A percentile compares a stretch with the other conserved stretches of the same genome.
phyloP scores from a whole-genome alignment of 768 basidiomycete genomes.

The Roridomyces roridus region DNA sequence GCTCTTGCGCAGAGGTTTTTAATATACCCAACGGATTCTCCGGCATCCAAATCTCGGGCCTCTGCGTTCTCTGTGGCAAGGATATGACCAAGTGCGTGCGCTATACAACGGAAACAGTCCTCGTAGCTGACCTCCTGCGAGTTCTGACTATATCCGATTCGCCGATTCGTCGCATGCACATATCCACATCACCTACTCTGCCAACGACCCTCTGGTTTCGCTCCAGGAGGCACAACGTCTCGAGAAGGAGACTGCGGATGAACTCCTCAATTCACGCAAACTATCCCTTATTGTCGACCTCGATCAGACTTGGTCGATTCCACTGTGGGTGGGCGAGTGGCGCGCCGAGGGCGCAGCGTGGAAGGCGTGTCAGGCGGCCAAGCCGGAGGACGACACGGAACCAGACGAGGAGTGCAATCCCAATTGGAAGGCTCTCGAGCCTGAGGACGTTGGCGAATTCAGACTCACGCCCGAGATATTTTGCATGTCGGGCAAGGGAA shows the following conservation, averaged over 20 bases:
- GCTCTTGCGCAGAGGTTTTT: too few species aligned
- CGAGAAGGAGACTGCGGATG: constrained; percentile 81
- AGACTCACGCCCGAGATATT: constrained; percentile 83
- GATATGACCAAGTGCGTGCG: constrained; percentile 86
- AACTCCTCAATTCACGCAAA: constrained; percentile 75
- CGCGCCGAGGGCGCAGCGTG: constrained; percentile 83
- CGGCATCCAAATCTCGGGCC: constrained; percentile 88
- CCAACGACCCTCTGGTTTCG: constrained; percentile 89
- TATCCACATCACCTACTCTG: constrained; percentile 94
- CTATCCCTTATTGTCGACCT: constrained; percentile 97
- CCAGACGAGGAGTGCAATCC: constrained; percentile 80
- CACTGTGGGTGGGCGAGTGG: constrained; percentile 98
- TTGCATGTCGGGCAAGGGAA: constrained; percentile 57
- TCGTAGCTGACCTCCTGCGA: constrained; percentile 28
- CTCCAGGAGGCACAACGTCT: constrained; percentile 90
- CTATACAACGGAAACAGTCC: not conserved
- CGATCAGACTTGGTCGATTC: constrained; percentile 98
- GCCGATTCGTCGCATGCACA: constrained; percentile 86
- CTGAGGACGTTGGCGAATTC: constrained; percentile 92
- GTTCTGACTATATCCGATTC: constrained; percentile 87
- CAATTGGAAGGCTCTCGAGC: constrained; percentile 90
- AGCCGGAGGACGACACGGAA: constrained; percentile 46
- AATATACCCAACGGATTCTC: too few species aligned
- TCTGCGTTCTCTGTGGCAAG: constrained; percentile 94
- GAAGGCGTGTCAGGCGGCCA: constrained; percentile 62